Conservation (phyloP, 192 early-diverging fungal species). For the Coemansia sp. region DNA sequence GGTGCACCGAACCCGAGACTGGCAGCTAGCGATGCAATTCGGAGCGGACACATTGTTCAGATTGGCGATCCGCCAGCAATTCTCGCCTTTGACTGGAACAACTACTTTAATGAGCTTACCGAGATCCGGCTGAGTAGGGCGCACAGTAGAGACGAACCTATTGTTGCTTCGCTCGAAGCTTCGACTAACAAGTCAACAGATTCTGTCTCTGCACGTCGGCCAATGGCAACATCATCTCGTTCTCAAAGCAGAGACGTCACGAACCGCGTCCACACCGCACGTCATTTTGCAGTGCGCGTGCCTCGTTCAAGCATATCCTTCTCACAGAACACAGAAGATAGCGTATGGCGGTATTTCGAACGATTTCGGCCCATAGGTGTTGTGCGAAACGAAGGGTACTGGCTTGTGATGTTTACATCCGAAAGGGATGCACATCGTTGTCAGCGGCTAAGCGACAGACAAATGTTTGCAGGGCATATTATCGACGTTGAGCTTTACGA, state of each 20-base stretch:
- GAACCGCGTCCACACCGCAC: background rate
- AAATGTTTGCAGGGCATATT: constrained; percentile 32
- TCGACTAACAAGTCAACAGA: background rate
- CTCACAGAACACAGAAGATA: constrained; percentile 32
- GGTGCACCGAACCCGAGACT: constrained; percentile 42
- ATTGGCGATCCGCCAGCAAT: constrained; percentile 33
- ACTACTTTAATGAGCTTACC: constrained; percentile 27
- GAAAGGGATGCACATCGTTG: constrained; percentile 54
- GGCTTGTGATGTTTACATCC: constrained; percentile 51
- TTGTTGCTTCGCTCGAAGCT: background rate
- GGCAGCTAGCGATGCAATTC: constrained; percentile 41
- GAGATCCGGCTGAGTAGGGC: background rate
- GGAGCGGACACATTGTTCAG: constrained; percentile 20
- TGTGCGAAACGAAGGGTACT: constrained; percentile 40
- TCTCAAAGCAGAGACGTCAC: background rate
- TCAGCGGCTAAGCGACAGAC: constrained; percentile 47
- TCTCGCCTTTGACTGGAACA: constrained; percentile 27
- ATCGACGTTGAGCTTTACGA: constrained; percentile 54
- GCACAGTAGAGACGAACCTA: background rate
- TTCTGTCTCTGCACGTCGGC: background rate
- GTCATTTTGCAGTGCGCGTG: constrained; percentile 28
- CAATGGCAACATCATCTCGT: background rate
- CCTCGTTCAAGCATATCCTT: constrained; percentile 54
- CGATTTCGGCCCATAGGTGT: constrained; percentile 39
- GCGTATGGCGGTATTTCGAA: constrained; percentile 40